Evolutionary conservation across 306 rosid species (phyloP).

Genomic region (Pyrus betulifolia): DNA sequence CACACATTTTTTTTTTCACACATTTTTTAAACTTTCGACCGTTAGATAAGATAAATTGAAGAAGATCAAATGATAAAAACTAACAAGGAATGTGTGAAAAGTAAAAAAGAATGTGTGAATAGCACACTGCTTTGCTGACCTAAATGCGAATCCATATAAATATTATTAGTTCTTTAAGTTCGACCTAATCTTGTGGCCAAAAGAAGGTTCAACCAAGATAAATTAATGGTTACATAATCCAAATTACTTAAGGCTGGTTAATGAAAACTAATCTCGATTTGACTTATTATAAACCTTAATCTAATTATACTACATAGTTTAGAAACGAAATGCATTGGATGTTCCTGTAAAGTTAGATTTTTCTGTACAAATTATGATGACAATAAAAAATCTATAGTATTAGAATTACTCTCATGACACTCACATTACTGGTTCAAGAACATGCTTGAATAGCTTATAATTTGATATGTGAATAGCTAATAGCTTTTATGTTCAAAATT

Average conservation of each 20-base stretch:
- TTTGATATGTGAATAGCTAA: too few relatives aligned
- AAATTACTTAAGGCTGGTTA: not conserved
- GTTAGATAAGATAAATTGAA: too few relatives aligned
- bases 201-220: not conserved
- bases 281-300: not conserved
- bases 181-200: not conserved
- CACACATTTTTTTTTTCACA: too few relatives aligned
- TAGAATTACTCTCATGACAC: not conserved
- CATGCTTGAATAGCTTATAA: too few relatives aligned
- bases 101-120: too few relatives aligned
- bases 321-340: not conserved
- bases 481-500: too few relatives aligned
- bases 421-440: not conserved
- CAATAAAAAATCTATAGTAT: not conserved
- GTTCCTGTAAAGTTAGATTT: not conserved
- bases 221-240: not conserved
- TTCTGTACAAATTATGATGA: slow-evolving; percentile 3
- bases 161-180: not conserved
- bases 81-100: too few relatives aligned
- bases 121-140: not conserved
- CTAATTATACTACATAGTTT: not conserved
- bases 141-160: not conserved
- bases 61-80: too few relatives aligned
- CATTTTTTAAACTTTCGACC: too few relatives aligned
- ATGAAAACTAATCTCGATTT: not conserved